These are phyloP conservation scores for Ustulina deusta DNA, from an alignment of 2,329 filamentous ascomycete species.

Conservation along the genomic window DNA sequence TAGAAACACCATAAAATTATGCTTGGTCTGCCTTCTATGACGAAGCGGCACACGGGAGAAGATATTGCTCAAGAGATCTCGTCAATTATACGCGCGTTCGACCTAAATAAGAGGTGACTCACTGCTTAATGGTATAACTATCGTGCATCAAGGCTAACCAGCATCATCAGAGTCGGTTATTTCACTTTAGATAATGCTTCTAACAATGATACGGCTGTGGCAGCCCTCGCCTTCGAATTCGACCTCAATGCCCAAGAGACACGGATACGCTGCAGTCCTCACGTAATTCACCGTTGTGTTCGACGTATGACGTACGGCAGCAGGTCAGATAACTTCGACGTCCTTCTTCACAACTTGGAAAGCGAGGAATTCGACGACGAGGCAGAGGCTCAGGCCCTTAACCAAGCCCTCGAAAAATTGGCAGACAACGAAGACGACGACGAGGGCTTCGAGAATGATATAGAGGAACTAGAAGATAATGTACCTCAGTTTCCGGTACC, in stretches of 20 bases:
- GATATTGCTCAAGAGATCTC: background rate
- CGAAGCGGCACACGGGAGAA: no score
- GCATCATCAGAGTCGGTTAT: background rate
- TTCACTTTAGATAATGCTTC: background rate
- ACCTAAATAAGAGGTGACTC: background rate
- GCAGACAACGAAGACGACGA: no score
- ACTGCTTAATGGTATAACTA: background rate
- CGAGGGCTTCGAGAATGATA: no score
- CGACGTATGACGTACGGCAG: background rate
- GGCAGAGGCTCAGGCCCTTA: background rate
- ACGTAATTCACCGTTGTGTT: background rate
- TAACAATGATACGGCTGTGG: background rate
- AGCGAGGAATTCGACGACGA: background rate
- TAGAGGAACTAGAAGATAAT: no score
- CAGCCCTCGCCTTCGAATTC: background rate
- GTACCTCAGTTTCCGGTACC: no score
- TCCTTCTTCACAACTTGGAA: background rate
- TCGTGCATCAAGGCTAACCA: background rate
- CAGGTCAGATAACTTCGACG: background rate
- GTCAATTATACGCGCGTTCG: background rate
- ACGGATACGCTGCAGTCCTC: background rate
- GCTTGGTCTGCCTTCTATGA: no score
- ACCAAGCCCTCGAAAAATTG: background rate
- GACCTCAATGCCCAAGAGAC: background rate
- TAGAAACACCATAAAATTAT: no score